phyloP scores from a whole-genome alignment of 2,329 filamentous ascomycete genomes.

The Penicillium sp. region DNA sequence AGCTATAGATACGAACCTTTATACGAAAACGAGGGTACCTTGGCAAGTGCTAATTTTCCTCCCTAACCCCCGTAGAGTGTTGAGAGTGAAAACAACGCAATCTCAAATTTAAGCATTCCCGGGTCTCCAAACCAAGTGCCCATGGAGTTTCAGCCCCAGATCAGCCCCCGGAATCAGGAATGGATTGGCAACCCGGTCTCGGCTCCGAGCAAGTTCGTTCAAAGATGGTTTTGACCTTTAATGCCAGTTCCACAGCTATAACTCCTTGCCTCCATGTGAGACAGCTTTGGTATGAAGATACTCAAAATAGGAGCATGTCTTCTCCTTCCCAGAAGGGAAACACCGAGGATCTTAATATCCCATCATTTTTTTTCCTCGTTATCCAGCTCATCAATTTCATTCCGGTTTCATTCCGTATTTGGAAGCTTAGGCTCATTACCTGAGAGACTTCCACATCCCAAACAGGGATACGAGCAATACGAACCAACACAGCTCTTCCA shows the following conservation, averaged over 20 bases:
- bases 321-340: background rate
- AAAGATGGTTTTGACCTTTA: background rate
- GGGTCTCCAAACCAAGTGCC: background rate
- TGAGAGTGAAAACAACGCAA: background rate
- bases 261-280: background rate
- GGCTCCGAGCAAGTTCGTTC: background rate
- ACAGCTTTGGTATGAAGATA: constrained; percentile 4
- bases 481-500: background rate
- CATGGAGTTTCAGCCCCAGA: constrained; percentile 2
- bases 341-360: constrained; percentile 10
- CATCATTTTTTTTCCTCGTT: background rate
- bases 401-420: background rate
- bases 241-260: background rate
- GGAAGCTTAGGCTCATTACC: background rate
- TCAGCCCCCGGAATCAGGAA: constrained; percentile 5
- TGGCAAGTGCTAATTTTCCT: background rate
- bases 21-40: too few relatives aligned
- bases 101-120: background rate
- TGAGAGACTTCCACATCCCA: background rate
- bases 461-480: background rate
- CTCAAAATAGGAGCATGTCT: background rate
- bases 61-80: background rate
- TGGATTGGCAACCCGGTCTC: background rate
- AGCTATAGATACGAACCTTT: background rate
- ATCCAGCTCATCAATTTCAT: background rate